phyloP scores from a whole-genome alignment of 768 basidiomycete species.

The Fomitopsis pulvina region DNA sequence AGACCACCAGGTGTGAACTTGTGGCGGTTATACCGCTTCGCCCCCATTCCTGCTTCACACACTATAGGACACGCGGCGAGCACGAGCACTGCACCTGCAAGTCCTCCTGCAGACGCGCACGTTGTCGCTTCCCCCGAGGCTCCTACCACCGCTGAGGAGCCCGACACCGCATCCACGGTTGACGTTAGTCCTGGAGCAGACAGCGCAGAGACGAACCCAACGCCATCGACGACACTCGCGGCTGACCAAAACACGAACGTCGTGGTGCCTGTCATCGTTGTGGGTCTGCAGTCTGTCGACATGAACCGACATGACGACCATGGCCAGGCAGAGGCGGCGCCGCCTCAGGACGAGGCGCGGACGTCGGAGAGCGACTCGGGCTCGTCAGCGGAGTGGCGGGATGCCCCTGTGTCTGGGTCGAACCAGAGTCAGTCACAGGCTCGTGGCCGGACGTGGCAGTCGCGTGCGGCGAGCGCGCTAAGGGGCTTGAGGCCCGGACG shows the following conservation, averaged over 20 bases:
- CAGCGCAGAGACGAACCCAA: neutral
- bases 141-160: neutral
- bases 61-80: conserved; percentile 14
- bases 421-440: conserved; percentile 17
- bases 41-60: conserved; percentile 43
- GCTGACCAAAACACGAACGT: conserved; percentile 20
- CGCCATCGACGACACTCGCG: conserved; percentile 2
- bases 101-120: conserved; percentile 6
- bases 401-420: conserved; percentile 1
- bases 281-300: conserved; percentile 73
- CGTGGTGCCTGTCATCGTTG: conserved; percentile 79
- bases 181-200: too few species aligned
- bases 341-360: conserved; percentile 14
- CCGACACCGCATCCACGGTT: neutral
- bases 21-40: conserved; percentile 83
- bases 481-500: conserved; percentile 36
- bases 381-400: conserved; percentile 3
- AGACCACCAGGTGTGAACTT: conserved; percentile 55
- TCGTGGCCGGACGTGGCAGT: conserved; percentile 45
- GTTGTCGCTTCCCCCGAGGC: neutral
- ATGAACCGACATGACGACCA: conserved; percentile 25
- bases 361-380: conserved; percentile 1
- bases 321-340: conserved; percentile 8
- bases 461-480: conserved; percentile 57
- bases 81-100: conserved; percentile 17